Evolutionary conservation across 2,329 filamentous ascomycete genomes (phyloP).

Genomic region (Microdochium nivale): DNA sequence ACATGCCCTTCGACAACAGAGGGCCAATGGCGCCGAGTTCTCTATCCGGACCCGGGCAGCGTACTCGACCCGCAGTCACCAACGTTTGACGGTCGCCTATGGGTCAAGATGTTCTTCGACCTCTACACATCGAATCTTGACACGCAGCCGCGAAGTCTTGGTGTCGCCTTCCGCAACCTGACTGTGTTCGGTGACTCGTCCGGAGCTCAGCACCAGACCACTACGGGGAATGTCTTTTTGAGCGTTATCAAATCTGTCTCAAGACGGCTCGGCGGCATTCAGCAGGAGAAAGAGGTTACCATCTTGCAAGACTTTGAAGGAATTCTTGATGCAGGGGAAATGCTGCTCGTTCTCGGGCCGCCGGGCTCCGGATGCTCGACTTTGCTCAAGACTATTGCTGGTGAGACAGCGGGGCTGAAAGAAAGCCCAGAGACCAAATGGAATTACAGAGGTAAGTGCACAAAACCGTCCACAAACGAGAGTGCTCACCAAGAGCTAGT

Average conservation of each 20-base stretch:
- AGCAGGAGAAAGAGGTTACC: slow-evolving; percentile 23
- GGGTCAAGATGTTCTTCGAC: background rate
- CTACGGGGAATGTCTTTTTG: slow-evolving; percentile 6
- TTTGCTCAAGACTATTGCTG: slow-evolving; percentile 1
- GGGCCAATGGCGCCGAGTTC: background rate
- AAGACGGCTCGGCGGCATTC: slow-evolving; percentile 23
- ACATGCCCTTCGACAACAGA: background rate
- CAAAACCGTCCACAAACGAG: no score
- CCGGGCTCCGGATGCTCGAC: slow-evolving; percentile 1
- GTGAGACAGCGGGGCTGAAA: background rate
- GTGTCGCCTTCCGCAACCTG: background rate
- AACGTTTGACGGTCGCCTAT: background rate
- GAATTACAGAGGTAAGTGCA: background rate
- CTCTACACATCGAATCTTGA: background rate
- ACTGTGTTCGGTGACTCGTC: background rate
- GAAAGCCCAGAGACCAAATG: background rate
- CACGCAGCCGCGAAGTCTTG: background rate
- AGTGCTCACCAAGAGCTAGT: no score
- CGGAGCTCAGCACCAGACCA: background rate
- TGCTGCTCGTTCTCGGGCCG: slow-evolving; percentile 46
- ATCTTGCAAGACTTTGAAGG: slow-evolving; percentile 41
- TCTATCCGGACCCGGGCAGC: background rate
- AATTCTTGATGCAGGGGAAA: slow-evolving; percentile 40
- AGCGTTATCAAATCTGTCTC: slow-evolving; percentile 15
- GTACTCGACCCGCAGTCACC: background rate